A percentile compares a stretch with the other conserved stretches of the same genome.
phyloP scores from a whole-genome alignment of 2,329 filamentous ascomycete genomes.

The Kalaharituber pfeilii region DNA sequence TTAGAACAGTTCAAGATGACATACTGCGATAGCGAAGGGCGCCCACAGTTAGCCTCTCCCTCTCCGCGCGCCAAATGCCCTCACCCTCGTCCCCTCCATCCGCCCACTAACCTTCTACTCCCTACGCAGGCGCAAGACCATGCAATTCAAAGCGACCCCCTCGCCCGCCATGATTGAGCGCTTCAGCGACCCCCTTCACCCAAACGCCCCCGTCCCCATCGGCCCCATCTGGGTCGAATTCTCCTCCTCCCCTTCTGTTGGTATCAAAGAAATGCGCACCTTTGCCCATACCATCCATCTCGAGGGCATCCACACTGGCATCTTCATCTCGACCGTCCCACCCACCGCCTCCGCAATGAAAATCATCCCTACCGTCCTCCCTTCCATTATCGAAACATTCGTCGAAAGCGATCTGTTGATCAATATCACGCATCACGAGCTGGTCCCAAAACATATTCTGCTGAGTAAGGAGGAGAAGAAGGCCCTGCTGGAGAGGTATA shows the following conservation, averaged over 20 bases:
- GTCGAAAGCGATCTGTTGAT: conserved; percentile 88
- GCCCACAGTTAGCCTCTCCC: conserved; percentile 46
- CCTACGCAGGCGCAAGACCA: conserved; percentile 50
- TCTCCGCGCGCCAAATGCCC: conserved; percentile 1
- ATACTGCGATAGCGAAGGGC: conserved; percentile 56
- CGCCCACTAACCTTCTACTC: conserved; percentile 7
- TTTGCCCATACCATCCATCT: conserved; percentile 70
- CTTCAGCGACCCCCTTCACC: conserved; percentile 55
- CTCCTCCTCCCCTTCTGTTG: conserved; percentile 58
- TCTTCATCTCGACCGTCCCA: conserved; percentile 69
- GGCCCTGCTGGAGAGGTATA: conserved; percentile 70
- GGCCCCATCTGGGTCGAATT: conserved; percentile 92
- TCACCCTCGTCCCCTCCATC: not conserved
- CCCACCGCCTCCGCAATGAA: conserved; percentile 79
- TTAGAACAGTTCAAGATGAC: conserved; percentile 62
- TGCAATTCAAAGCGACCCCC: conserved; percentile 77
- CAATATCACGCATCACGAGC: conserved; percentile 95
- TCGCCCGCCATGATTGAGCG: conserved; percentile 69
- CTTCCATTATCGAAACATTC: conserved; percentile 81
- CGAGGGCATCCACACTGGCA: conserved; percentile 72
- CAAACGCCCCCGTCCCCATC: conserved; percentile 55
- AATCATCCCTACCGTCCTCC: conserved; percentile 59
- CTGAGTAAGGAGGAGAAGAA: conserved; percentile 80
- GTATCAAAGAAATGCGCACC: conserved; percentile 77
- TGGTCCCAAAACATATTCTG: conserved; percentile 84